Evolutionary conservation across 768 basidiomycete species (phyloP).

Genomic region (Pholiota microspora): DNA sequence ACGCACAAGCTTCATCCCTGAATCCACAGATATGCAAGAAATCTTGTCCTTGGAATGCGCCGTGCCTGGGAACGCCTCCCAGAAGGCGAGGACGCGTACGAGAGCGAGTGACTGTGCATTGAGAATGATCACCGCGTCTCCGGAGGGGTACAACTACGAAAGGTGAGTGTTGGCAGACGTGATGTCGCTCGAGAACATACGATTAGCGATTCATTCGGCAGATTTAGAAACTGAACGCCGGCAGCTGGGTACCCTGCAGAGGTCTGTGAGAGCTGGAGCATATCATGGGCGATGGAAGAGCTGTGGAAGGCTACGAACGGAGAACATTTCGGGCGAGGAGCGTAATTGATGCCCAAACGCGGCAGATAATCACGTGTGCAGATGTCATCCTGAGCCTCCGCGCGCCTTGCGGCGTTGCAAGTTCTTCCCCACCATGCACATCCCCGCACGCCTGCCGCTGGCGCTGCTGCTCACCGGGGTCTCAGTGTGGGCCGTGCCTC

Average conservation of each 20-base stretch:
- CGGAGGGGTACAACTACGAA: conserved; percentile 67
- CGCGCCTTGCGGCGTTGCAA: conserved; percentile 1
- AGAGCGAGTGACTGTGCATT: conserved; percentile 67
- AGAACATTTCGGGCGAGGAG: too few species aligned
- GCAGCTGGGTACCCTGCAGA: conserved; percentile 50
- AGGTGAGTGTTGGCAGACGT: conserved; percentile 11
- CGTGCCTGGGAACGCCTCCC: conserved; percentile 75
- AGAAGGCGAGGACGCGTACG: conserved; percentile 71
- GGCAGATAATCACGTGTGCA: conserved; percentile 1
- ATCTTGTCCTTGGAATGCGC: conserved; percentile 43
- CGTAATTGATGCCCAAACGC: background rate
- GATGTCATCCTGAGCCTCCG: conserved; percentile 2
- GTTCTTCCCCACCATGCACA: conserved; percentile 21
- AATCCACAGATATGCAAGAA: conserved; percentile 67
- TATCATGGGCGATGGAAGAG: conserved; percentile 18
- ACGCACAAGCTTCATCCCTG: conserved; percentile 79
- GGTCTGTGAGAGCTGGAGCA: conserved; percentile 40
- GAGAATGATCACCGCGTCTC: conserved; percentile 66
- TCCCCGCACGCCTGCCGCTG: conserved; percentile 20
- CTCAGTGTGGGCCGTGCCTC: conserved; percentile 26
- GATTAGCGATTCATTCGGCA: conserved; percentile 55
- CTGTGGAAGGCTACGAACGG: too few species aligned
- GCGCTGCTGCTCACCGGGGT: conserved; percentile 27
- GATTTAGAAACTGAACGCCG: conserved; percentile 53
- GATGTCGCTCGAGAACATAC: conserved; percentile 37